Percentiles rank a stretch among this genome's conserved stretches.
phyloP scores from a whole-genome alignment of 1,284 basidiomycete species.

The Hymenochaete sp. region DNA sequence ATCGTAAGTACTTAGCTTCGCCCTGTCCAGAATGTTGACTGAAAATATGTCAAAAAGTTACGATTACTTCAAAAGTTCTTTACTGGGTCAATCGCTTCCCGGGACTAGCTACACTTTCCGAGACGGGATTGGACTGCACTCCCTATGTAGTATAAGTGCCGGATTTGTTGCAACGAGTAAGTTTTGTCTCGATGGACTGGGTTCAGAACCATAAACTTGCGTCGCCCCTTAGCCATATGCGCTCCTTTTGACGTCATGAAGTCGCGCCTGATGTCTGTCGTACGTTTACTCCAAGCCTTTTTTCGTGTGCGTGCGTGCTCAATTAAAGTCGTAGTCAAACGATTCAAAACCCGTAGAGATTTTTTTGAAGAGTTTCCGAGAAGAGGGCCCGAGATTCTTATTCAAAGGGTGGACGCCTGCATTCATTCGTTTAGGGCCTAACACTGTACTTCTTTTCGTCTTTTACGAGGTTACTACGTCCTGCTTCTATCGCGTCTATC shows the following conservation, averaged over 20 bases:
- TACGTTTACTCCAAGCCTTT: constrained; percentile 34
- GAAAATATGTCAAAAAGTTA: constrained; percentile 44
- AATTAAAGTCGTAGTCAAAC: constrained; percentile 34
- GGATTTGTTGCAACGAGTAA: constrained; percentile 83
- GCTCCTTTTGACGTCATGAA: constrained; percentile 85
- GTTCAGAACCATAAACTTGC: too few relatives aligned
- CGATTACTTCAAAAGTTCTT: constrained; percentile 72
- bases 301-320: too few relatives aligned
- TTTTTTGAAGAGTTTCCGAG: constrained; percentile 46
- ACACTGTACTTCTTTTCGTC: constrained; percentile 78
- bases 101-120: constrained; percentile 58
- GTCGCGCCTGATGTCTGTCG: constrained; percentile 68
- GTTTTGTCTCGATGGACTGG: constrained; percentile 24
- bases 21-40: neutral
- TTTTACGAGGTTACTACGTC: constrained; percentile 60
- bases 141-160: constrained; percentile 55
- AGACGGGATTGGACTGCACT: constrained; percentile 61
- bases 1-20: constrained; percentile 53
- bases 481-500: neutral
- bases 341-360: constrained; percentile 41
- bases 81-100: constrained; percentile 49
- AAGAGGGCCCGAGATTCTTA: constrained; percentile 76
- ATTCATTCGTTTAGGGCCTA: constrained; percentile 77
- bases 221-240: constrained; percentile 66
- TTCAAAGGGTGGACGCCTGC: constrained; percentile 88